Evolutionary conservation across 768 basidiomycete species (phyloP).

Genomic region (Cubamyces lactineus): DNA sequence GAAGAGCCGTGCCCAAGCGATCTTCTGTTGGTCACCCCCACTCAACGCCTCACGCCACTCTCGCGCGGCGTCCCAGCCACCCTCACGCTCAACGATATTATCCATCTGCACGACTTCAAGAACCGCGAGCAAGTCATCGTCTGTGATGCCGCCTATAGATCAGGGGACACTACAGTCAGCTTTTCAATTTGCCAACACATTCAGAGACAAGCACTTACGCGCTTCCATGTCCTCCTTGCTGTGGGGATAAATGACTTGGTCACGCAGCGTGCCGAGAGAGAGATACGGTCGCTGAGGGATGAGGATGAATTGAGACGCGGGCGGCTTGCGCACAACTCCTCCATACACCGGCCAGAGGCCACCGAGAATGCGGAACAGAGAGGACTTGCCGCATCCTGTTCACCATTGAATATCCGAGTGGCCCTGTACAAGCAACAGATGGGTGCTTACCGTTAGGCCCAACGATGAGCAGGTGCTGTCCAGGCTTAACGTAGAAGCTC

Average conservation of each 20-base stretch:
- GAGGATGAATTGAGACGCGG: conserved; percentile 85
- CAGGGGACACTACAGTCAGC: neutral
- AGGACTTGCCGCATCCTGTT: conserved; percentile 83
- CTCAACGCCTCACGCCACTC: conserved; percentile 95
- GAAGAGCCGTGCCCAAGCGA: conserved; percentile 96
- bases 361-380: conserved; percentile 93
- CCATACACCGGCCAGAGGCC: conserved; percentile 93
- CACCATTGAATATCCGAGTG: neutral
- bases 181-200: neutral
- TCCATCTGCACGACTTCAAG: conserved; percentile 84
- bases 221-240: conserved; percentile 76
- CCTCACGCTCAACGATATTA: conserved; percentile 86
- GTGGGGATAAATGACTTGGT: conserved; percentile 97
- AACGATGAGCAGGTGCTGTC: conserved; percentile 92
- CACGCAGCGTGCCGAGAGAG: conserved; percentile 90
- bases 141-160: conserved; percentile 64
- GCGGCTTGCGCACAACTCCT: conserved; percentile 88
- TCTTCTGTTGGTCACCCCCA: conserved; percentile 96
- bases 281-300: conserved; percentile 97
- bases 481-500: conserved; percentile 88
- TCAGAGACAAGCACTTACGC: conserved; percentile 48
- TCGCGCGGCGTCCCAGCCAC: conserved; percentile 89
- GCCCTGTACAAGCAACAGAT: neutral
- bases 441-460: conserved; percentile 80
- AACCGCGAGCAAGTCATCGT: conserved; percentile 71